Base-by-base conservation (phyloP, 257 asterid genomes). In the Ocimum tenuiflorum region DNA sequence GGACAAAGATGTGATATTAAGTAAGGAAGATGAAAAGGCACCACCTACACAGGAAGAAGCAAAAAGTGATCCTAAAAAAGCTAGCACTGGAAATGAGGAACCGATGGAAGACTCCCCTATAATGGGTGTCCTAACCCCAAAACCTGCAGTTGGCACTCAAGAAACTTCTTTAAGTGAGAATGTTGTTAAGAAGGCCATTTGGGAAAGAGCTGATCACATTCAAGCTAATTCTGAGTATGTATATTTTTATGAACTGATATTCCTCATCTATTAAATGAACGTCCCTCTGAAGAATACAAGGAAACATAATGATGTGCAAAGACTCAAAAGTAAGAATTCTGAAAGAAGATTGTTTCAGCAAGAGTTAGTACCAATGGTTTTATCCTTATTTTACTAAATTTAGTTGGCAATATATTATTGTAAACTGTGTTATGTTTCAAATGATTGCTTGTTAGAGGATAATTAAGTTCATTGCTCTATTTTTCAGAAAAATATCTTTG, bases 31-130 rank as follows among this genome's bases (percentile, higher is more conserved):
- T 69, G 81, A 56, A 45, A 20, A 71, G 13, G 71, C 62, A 39
- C 58, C 68, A 66, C 80, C 88, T 36, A 57, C 71, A 67, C 73
- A 80, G 71, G 72, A 71, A 59, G 84, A 81, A 68, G 70, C 68
- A 31, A 81, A 77, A 60, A 76, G 73, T 3, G 76, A 74, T 61
- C 46, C 68, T 24, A 79, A 74, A 68, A 77, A 68, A 57, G 41
- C 78, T 23, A 68, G 75, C 65, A 27, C 58, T 53, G 85, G 75
- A 54, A 86, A 78, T 22, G 91, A 83, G 38, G 78, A 80, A 42
- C 69, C 73, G 60, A 68, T 72, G 78, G 96, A 90, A 60, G 97
- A 86, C 75, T 94, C 96, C 57, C 99, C 99, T 68, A 83, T 90
- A 71, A 83, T 86, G 95, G 97, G 95, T 27, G 85, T 90, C 64